Percentiles rank a stretch among this genome's conserved stretches.
phyloP scores from a whole-genome alignment of 306 rosid species.

The Trifolium repens region DNA sequence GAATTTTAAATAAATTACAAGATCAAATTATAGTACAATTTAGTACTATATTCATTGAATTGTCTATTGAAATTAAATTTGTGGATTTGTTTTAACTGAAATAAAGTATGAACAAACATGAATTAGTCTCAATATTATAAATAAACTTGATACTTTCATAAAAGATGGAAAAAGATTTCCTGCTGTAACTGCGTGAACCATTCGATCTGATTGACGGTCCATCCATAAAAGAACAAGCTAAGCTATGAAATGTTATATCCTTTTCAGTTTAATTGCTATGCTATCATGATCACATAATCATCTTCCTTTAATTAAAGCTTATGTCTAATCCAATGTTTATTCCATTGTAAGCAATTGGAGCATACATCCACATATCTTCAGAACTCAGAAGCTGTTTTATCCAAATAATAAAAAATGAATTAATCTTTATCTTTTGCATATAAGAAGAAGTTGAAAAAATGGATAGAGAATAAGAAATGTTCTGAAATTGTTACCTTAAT shows the following conservation, averaged over 20 bases:
- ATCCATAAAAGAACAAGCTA: neutral
- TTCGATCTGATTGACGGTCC: too few relatives aligned
- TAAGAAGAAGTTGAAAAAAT: conserved; percentile 4
- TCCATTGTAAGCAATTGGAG: conserved; percentile 87
- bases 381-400: conserved; percentile 77
- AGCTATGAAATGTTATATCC: neutral
- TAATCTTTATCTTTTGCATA: neutral
- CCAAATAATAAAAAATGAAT: conserved; percentile 22
- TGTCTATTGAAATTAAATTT: conserved; percentile 28
- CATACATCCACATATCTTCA: conserved; percentile 89
- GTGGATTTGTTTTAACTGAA: neutral
- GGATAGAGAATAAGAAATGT: neutral
- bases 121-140: neutral
- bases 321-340: conserved; percentile 65
- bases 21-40: neutral
- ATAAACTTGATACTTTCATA: neutral
- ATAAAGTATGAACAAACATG: conserved; percentile 13
- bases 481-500: neutral
- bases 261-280: neutral
- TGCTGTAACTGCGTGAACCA: too few relatives aligned
- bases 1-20: conserved; percentile 16
- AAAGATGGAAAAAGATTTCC: too few relatives aligned
- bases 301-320: conserved; percentile 35
- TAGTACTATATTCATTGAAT: neutral
- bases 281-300: neutral